A percentile compares a stretch with the other conserved stretches of the same genome.
Conservation (phyloP, 108 stramenopile species). For the Stephanodiscus minutulus region DNA sequence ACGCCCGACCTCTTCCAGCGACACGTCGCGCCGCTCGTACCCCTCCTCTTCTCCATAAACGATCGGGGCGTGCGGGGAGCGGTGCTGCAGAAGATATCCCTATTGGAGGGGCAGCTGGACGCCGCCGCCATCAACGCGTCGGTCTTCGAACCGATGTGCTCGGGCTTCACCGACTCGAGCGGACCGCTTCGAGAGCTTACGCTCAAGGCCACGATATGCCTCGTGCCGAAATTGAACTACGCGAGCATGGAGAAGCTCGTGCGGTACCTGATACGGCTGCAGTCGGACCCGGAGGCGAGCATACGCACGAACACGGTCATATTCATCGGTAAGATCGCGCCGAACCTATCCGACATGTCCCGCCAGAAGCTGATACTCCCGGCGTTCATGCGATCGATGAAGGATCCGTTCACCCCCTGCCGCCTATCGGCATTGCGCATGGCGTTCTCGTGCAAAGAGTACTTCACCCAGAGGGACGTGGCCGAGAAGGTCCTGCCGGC, state of each 20-base stretch:
- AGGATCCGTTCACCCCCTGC: conserved; percentile 82
- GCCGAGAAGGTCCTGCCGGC: conserved; percentile 70
- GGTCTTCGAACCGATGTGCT: conserved; percentile 89
- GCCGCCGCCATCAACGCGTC: conserved; percentile 62
- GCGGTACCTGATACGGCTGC: conserved; percentile 83
- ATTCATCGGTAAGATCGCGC: conserved; percentile 82
- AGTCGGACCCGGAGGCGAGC: conserved; percentile 70
- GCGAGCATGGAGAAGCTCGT: conserved; percentile 87
- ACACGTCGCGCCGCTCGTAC: conserved; percentile 66
- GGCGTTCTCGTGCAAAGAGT: conserved; percentile 48
- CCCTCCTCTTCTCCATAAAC: conserved; percentile 72
- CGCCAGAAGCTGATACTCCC: conserved; percentile 81
- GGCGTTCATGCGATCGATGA: conserved; percentile 74
- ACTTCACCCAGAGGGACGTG: conserved; percentile 65
- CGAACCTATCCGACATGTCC: conserved; percentile 63
- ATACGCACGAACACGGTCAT: conserved; percentile 91
- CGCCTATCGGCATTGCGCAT: conserved; percentile 73
- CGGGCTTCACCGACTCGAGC: conserved; percentile 84
- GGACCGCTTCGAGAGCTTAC: conserved; percentile 84
- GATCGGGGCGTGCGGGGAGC: conserved; percentile 87
- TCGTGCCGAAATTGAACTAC: conserved; percentile 69
- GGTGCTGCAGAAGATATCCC: conserved; percentile 63
- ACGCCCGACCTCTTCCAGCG: conserved; percentile 52
- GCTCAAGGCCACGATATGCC: conserved; percentile 71
- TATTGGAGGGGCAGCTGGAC: conserved; percentile 65